Conservation (phyloP, 768 basidiomycete species). For the Terana coerulea region DNA sequence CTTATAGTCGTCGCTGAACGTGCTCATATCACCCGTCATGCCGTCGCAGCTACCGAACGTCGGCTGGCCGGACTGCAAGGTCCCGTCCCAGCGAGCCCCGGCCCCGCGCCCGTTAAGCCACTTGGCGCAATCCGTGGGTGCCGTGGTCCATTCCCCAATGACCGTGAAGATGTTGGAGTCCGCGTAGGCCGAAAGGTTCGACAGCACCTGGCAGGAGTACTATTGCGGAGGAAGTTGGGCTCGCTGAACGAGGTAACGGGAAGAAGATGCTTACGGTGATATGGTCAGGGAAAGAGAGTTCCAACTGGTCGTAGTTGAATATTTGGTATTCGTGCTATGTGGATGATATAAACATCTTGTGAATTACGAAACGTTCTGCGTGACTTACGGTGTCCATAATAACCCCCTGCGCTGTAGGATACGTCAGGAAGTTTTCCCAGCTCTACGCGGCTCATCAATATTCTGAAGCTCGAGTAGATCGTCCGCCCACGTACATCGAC, state of each 20-base stretch:
- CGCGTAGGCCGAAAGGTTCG: slow-evolving; percentile 43
- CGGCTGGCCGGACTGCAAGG: slow-evolving; percentile 38
- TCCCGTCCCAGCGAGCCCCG: slow-evolving; percentile 69
- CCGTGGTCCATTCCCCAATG: slow-evolving; percentile 77
- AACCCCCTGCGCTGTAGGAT: slow-evolving; percentile 49
- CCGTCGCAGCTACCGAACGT: slow-evolving; percentile 60
- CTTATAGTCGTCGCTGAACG: slow-evolving; percentile 62
- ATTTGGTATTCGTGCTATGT: slow-evolving; percentile 70
- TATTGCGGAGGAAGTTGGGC: slow-evolving; percentile 18
- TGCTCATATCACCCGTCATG: slow-evolving; percentile 54
- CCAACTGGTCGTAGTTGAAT: slow-evolving; percentile 56
- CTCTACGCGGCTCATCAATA: slow-evolving; percentile 30
- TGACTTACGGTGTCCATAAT: slow-evolving; percentile 62
- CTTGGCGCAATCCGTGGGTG: slow-evolving; percentile 68
- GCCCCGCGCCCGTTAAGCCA: slow-evolving; percentile 79
- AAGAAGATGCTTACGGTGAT: slow-evolving; percentile 37
- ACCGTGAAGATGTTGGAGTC: slow-evolving; percentile 65
- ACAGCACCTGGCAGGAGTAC: slow-evolving; percentile 54
- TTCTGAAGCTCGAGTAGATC: neutral
- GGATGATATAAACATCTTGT: neutral
- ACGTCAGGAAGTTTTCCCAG: slow-evolving; percentile 58
- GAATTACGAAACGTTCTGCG: neutral
- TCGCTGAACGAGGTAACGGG: neutral
- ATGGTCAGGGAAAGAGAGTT: slow-evolving; percentile 52
- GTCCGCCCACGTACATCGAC: slow-evolving; percentile 36